These are phyloP conservation scores for Fusarium miscanthi DNA, from an alignment of 2,329 filamentous ascomycete genomes.

Conservation along the genomic window DNA sequence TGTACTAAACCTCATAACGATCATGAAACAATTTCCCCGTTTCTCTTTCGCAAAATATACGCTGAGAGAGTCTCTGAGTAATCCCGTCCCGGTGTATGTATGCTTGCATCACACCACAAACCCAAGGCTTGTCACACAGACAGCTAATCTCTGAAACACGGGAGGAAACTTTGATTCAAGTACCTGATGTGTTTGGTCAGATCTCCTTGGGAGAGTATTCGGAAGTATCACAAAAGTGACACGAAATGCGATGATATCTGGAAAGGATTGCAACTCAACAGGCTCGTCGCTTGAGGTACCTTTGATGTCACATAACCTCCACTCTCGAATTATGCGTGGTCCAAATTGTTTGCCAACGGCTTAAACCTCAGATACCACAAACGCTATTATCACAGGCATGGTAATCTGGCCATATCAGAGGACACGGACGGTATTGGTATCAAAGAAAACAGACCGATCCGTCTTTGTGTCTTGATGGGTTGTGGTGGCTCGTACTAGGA, in stretches of 20 bases:
- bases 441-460: background rate
- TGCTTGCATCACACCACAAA: slow-evolving; percentile 24
- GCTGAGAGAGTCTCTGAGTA: background rate
- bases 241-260: background rate
- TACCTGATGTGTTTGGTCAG: background rate
- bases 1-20: slow-evolving; percentile 21
- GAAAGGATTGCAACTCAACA: background rate
- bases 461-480: background rate
- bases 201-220: background rate
- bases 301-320: slow-evolving; percentile 7
- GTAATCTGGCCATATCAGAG: background rate
- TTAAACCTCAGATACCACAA: slow-evolving; percentile 15
- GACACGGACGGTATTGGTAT: background rate
- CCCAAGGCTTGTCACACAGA: background rate
- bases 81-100: slow-evolving; percentile 2
- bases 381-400: background rate
- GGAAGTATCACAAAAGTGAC: background rate
- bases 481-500: background rate
- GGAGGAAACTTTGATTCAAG: slow-evolving; percentile 1
- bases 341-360: background rate
- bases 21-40: slow-evolving; percentile 17
- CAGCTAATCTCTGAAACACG: slow-evolving; percentile 2
- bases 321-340: background rate
- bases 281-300: background rate
- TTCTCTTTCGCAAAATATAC: slow-evolving; percentile 10